A percentile compares a stretch with the other conserved stretches of the same genome.
Evolutionary conservation across 306 rosid species (phyloP).

Genomic region (Fagus crenata): DNA sequence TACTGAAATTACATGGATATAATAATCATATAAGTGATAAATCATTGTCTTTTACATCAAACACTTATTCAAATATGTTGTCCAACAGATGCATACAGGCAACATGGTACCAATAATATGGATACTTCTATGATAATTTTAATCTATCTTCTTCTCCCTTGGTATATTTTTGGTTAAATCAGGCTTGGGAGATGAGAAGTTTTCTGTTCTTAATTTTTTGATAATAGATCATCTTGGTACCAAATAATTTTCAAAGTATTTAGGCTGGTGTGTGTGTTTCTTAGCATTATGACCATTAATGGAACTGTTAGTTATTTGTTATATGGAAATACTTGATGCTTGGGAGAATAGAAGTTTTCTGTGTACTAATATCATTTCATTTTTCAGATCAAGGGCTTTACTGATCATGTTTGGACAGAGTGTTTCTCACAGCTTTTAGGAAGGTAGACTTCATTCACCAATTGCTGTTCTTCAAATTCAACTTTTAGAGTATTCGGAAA

Average conservation of each 20-base stretch:
- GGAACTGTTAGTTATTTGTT: background rate
- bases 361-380: conserved; percentile 23
- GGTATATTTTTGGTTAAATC: too few species aligned
- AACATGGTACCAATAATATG: background rate
- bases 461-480: conserved; percentile 15
- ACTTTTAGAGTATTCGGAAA: background rate
- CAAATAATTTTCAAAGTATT: background rate
- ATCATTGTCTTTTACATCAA: background rate
- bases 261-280: background rate
- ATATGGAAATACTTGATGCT: background rate
- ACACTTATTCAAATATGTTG: background rate
- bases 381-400: conserved; percentile 71
- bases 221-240: background rate
- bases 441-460: conserved; percentile 52
- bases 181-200: too few species aligned
- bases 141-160: too few species aligned
- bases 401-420: conserved; percentile 97
- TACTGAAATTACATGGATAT: background rate
- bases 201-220: too few species aligned
- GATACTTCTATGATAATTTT: background rate
- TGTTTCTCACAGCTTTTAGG: conserved; percentile 75
- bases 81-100: background rate
- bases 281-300: background rate
- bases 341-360: conserved; percentile 23
- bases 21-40: background rate